A percentile compares a stretch with the other conserved stretches of the same genome.
phyloP scores from a whole-genome alignment of 352 stramenopile genomes.

The Phytophthora agathidicida region DNA sequence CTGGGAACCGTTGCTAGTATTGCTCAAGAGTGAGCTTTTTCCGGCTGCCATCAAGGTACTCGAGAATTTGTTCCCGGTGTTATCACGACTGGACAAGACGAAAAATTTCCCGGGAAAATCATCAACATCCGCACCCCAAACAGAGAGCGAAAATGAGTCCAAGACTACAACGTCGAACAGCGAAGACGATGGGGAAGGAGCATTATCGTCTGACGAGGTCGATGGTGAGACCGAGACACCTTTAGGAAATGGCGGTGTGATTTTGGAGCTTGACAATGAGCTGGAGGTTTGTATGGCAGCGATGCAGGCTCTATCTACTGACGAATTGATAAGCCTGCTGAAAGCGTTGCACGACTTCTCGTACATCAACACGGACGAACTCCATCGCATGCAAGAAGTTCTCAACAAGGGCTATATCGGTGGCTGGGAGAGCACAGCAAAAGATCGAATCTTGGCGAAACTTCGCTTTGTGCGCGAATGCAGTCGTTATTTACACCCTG shows the following conservation, averaged over 20 bases:
- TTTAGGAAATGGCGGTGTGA: conserved; percentile 9
- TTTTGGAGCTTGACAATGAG: conserved; percentile 51
- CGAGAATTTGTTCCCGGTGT: conserved; percentile 72
- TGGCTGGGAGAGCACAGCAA: conserved; percentile 75
- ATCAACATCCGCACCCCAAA: background rate
- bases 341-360: conserved; percentile 66
- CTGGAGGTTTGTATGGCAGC: conserved; percentile 74
- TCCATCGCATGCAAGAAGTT: conserved; percentile 72
- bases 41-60: conserved; percentile 70
- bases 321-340: conserved; percentile 66
- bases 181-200: conserved; percentile 7
- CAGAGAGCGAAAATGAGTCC: conserved; percentile 21
- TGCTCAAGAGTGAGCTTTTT: conserved; percentile 74
- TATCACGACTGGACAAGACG: conserved; percentile 59
- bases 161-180: conserved; percentile 28
- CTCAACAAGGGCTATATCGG: conserved; percentile 85
- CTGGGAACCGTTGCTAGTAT: conserved; percentile 78
- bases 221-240: conserved; percentile 6
- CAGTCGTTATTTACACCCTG: conserved; percentile 67
- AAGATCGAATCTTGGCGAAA: conserved; percentile 66
- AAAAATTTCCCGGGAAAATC: conserved; percentile 25
- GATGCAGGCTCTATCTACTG: conserved; percentile 71
- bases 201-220: conserved; percentile 9
- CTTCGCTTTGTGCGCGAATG: conserved; percentile 80
- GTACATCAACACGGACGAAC: conserved; percentile 80